Conservation (phyloP, 2,329 filamentous ascomycete species). For the Tetracladium maxilliforme region DNA sequence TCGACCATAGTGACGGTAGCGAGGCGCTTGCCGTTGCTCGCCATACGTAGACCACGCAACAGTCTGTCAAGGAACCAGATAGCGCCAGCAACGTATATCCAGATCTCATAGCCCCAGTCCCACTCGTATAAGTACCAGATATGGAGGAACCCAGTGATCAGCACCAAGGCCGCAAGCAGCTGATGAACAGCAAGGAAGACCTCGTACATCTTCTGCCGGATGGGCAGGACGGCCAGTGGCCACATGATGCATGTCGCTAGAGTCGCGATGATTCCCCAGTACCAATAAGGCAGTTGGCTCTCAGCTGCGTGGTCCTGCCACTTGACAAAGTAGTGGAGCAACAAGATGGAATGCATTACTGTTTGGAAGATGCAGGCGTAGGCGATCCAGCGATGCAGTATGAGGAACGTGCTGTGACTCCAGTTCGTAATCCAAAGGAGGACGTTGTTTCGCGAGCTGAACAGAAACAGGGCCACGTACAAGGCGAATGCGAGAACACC, state of each 20-base stretch:
- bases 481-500: too few relatives aligned
- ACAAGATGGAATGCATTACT: slow-evolving; percentile 27
- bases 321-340: slow-evolving; percentile 16
- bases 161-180: slow-evolving; percentile 20
- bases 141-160: slow-evolving; percentile 28
- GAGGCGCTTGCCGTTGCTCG: slow-evolving; percentile 18
- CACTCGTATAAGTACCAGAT: slow-evolving; percentile 20
- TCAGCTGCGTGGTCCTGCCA: slow-evolving; percentile 13
- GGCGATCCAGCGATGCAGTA: slow-evolving; percentile 34
- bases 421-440: slow-evolving; percentile 32
- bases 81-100: slow-evolving; percentile 25
- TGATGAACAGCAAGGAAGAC: too few relatives aligned
- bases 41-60: slow-evolving; percentile 20
- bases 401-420: slow-evolving; percentile 29
- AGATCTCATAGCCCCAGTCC: slow-evolving; percentile 30
- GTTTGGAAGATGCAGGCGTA: slow-evolving; percentile 27
- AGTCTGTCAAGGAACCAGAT: slow-evolving; percentile 31
- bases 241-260: slow-evolving; percentile 19
- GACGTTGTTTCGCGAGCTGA: slow-evolving; percentile 28
- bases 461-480: slow-evolving; percentile 28
- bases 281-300: slow-evolving; percentile 20
- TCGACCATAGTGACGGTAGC: slow-evolving; percentile 20
- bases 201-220: slow-evolving; percentile 24
- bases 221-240: slow-evolving; percentile 29
- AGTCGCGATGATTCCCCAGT: slow-evolving; percentile 25